Conservation (phyloP, 1,284 basidiomycete species). For the Sutorius eximius region DNA sequence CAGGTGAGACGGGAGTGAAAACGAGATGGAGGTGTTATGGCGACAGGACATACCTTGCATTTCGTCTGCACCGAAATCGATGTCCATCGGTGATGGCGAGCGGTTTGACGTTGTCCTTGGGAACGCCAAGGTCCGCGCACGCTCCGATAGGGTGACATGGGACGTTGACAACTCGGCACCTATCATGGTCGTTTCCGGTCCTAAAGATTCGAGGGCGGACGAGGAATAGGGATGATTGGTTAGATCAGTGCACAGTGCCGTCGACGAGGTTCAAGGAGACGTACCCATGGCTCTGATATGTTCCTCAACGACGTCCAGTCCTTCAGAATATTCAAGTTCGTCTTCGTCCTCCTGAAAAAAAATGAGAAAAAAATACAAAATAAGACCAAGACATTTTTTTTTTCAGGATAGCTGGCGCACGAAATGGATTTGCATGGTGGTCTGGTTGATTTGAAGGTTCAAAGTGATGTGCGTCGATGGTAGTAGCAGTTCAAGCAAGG, state of each 20-base stretch:
- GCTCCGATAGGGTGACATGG: conserved; percentile 22
- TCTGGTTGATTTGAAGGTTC: conserved; percentile 5
- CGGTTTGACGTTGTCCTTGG: conserved; percentile 7
- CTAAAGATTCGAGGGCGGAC: conserved; percentile 8
- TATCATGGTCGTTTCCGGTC: conserved; percentile 7
- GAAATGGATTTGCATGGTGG: conserved; percentile 19
- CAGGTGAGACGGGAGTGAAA: not conserved
- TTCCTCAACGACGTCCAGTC: conserved; percentile 16
- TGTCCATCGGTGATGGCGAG: conserved; percentile 26
- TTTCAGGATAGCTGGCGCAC: conserved; percentile 11
- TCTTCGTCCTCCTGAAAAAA: conserved; percentile 28
- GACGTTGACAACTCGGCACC: conserved; percentile 18
- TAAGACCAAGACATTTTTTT: conserved; percentile 5
- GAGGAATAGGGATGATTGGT: not conserved
- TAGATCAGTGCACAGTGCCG: not conserved
- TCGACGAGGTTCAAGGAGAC: conserved; percentile 10
- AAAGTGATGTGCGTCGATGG: conserved; percentile 3
- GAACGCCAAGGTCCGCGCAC: conserved; percentile 20
- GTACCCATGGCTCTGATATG: conserved; percentile 18
- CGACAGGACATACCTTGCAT: conserved; percentile 18
- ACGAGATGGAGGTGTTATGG: not conserved
- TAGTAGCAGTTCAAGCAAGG: conserved; percentile 9
- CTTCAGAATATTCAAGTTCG: conserved; percentile 17
- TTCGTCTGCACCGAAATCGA: conserved; percentile 15
- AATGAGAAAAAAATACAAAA: not conserved